Conservation (phyloP, 1,284 basidiomycete genomes). For the Hymenochaete sp. region DNA sequence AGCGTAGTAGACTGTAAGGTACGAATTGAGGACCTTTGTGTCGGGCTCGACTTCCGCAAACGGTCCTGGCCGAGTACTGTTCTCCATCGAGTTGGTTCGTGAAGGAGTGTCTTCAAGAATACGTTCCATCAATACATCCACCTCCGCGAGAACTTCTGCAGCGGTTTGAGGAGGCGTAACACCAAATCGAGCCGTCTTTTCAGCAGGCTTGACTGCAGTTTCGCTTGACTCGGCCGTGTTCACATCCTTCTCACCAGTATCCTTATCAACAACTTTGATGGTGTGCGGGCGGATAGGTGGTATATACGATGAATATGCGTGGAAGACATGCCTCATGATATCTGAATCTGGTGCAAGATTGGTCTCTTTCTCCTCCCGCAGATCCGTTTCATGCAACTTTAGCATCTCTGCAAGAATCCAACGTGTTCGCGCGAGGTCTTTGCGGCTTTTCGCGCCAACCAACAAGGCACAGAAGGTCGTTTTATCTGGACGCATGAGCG, state of each 20-base stretch:
- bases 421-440: slow-evolving; percentile 74
- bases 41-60: slow-evolving; percentile 58
- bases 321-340: slow-evolving; percentile 78
- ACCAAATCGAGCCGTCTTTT: slow-evolving; percentile 30
- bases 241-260: slow-evolving; percentile 24
- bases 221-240: not conserved
- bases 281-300: slow-evolving; percentile 54
- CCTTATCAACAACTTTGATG: slow-evolving; percentile 32
- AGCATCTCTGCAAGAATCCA: slow-evolving; percentile 92
- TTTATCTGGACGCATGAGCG: slow-evolving; percentile 54
- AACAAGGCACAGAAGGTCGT: slow-evolving; percentile 77
- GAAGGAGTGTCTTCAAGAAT: slow-evolving; percentile 45
- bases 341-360: slow-evolving; percentile 52
- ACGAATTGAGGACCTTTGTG: slow-evolving; percentile 69
- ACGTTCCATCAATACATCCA: slow-evolving; percentile 57
- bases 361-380: slow-evolving; percentile 8
- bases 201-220: slow-evolving; percentile 15
- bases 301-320: slow-evolving; percentile 78
- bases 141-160: slow-evolving; percentile 70
- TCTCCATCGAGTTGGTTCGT: slow-evolving; percentile 16
- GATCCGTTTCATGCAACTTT: slow-evolving; percentile 25
- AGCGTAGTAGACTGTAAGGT: slow-evolving; percentile 68
- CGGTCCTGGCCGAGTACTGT: slow-evolving; percentile 25
- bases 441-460: slow-evolving; percentile 81
- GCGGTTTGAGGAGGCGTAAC: slow-evolving; percentile 67